Percentiles rank a stretch among this genome's conserved stretches.
These are phyloP conservation scores for Mortierella sp. DNA, from an alignment of 371 early-diverging fungal species.

Conservation along the genomic window DNA sequence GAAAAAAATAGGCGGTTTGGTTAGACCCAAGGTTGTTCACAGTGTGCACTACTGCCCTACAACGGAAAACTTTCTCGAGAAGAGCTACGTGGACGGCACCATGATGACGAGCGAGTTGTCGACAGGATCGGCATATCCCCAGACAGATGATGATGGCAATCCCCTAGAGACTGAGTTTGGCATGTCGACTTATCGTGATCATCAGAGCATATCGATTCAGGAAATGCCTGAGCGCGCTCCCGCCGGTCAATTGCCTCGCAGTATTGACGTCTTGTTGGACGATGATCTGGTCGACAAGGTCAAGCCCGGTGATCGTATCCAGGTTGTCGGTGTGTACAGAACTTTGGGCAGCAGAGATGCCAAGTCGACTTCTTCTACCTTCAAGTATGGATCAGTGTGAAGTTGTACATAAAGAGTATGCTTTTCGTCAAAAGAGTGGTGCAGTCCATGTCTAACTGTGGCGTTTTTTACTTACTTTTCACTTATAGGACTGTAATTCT, in stretches of 20 bases:
- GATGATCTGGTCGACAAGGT: constrained; percentile 97
- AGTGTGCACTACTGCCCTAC: constrained; percentile 96
- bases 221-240: constrained; percentile 99
- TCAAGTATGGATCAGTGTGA: constrained; percentile 67
- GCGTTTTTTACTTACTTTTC: background rate
- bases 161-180: constrained; percentile 97
- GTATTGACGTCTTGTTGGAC: constrained; percentile 96
- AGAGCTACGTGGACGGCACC: constrained; percentile 94
- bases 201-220: constrained; percentile 97
- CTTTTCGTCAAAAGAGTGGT: background rate
- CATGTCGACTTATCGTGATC: constrained; percentile 93
- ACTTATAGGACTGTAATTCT: constrained; percentile 87
- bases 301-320: constrained; percentile 99
- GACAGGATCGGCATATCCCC: constrained; percentile 84
- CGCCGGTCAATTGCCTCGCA: constrained; percentile 97
- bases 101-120: constrained; percentile 72
- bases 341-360: constrained; percentile 86
- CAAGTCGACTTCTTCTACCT: constrained; percentile 85
- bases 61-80: constrained; percentile 85
- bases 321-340: constrained; percentile 96
- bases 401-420: background rate
- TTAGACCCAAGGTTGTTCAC: constrained; percentile 96
- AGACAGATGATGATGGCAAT: constrained; percentile 94
- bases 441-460: background rate
- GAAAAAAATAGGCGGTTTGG: constrained; percentile 82